These are phyloP conservation scores for Xylariaceae sp. DNA, from an alignment of 2,329 filamentous ascomycete genomes.

Conservation along the genomic window DNA sequence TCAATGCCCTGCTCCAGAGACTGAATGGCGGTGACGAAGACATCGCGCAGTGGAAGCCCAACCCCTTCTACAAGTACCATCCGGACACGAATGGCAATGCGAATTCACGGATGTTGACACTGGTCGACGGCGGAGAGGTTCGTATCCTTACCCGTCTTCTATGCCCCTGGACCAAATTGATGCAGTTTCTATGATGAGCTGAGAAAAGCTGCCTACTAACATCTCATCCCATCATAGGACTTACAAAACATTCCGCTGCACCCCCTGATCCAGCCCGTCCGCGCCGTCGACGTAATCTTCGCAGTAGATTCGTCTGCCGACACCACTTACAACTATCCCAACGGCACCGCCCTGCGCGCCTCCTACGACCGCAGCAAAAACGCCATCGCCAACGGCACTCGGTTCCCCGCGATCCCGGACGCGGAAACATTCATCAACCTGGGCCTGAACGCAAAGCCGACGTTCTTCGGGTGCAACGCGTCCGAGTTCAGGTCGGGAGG, in stretches of 20 bases:
- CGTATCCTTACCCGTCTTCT: neutral
- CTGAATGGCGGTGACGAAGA: conserved; percentile 49
- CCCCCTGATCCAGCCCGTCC: conserved; percentile 68
- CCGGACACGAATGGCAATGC: conserved; percentile 54
- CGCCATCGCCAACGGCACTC: conserved; percentile 54
- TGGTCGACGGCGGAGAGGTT: conserved; percentile 69
- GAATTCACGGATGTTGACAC: conserved; percentile 49
- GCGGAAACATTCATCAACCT: conserved; percentile 73
- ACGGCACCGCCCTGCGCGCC: conserved; percentile 67
- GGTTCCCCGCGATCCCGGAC: conserved; percentile 68
- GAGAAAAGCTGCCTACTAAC: neutral
- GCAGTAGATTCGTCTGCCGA: conserved; percentile 75
- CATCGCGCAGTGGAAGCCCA: conserved; percentile 64
- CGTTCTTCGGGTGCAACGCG: conserved; percentile 74
- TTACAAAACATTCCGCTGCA: conserved; percentile 73
- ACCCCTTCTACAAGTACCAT: conserved; percentile 68
- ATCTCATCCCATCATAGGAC: conserved; percentile 31
- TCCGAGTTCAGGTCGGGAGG: conserved; percentile 44
- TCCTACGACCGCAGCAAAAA: conserved; percentile 64
- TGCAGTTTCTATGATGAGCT: neutral
- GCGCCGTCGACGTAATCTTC: conserved; percentile 73
- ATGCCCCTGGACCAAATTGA: neutral
- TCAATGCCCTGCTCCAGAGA: conserved; percentile 35
- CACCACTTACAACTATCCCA: conserved; percentile 64
- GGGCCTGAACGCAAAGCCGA: conserved; percentile 65